Evolutionary conservation across 495 filamentous ascomycete species (phyloP).

Genomic region (Hamigera avellanea): DNA sequence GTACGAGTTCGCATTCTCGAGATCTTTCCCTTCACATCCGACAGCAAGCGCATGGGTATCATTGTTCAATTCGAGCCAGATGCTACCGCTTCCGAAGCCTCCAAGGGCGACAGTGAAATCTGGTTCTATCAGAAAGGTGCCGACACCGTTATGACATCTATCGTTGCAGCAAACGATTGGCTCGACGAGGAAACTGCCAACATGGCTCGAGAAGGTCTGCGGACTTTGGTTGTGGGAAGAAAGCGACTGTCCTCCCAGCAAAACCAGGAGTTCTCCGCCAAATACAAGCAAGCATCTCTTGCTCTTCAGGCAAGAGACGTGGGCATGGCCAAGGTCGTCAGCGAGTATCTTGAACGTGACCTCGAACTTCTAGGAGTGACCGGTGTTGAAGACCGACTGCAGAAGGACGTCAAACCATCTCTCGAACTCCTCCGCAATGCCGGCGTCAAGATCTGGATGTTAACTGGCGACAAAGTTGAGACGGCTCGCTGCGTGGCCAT

Average conservation of each 20-base stretch:
- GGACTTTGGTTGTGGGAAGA: slow-evolving; percentile 87
- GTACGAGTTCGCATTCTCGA: slow-evolving; percentile 86
- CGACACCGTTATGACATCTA: slow-evolving; percentile 91
- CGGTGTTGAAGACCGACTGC: slow-evolving; percentile 93
- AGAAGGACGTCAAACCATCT: slow-evolving; percentile 87
- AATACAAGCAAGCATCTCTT: slow-evolving; percentile 70
- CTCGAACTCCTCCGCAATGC: slow-evolving; percentile 93
- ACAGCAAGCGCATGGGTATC: slow-evolving; percentile 98
- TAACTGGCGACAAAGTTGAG: slow-evolving; percentile 98
- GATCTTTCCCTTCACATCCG: slow-evolving; percentile 94
- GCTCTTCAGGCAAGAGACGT: slow-evolving; percentile 67
- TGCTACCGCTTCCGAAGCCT: slow-evolving; percentile 17
- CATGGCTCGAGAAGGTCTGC: slow-evolving; percentile 93
- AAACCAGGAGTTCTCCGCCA: slow-evolving; percentile 65
- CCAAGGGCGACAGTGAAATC: slow-evolving; percentile 53
- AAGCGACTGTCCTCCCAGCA: slow-evolving; percentile 65
- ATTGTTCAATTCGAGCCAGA: slow-evolving; percentile 69
- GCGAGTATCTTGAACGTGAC: slow-evolving; percentile 74
- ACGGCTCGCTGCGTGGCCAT: slow-evolving; percentile 96
- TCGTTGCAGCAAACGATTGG: slow-evolving; percentile 95
- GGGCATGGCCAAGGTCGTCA: slow-evolving; percentile 67
- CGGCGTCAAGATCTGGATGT: slow-evolving; percentile 99
- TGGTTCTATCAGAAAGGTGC: slow-evolving; percentile 99
- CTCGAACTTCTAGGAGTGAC: slow-evolving; percentile 92
- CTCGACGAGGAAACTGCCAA: slow-evolving; percentile 97